phyloP scores from a whole-genome alignment of 768 basidiomycete species.

The Pulveroboletus sp. region DNA sequence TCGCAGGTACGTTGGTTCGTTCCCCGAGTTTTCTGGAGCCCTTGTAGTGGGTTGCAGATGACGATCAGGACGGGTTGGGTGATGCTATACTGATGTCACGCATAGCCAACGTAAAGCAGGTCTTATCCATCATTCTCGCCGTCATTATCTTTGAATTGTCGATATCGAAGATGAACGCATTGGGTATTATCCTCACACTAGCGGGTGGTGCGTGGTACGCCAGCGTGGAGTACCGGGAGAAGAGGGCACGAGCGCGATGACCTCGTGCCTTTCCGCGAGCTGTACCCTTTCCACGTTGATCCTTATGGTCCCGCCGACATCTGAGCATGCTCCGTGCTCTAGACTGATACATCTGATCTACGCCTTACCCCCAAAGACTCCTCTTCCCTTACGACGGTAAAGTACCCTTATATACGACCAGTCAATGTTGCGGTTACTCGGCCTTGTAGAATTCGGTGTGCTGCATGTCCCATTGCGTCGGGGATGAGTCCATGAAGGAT shows the following conservation, averaged over 20 bases:
- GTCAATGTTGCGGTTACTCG: neutral
- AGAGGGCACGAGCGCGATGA: constrained; percentile 23
- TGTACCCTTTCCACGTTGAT: neutral
- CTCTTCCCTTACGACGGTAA: neutral
- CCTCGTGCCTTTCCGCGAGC: neutral
- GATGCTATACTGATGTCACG: constrained; percentile 5
- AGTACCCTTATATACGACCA: constrained; percentile 2
- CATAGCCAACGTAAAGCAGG: constrained; percentile 87
- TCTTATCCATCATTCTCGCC: constrained; percentile 80
- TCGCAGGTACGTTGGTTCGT: constrained; percentile 56
- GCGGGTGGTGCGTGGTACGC: constrained; percentile 83
- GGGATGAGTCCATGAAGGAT: too few species aligned
- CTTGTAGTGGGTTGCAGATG: constrained; percentile 5
- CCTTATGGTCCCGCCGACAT: neutral
- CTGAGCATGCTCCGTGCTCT: neutral
- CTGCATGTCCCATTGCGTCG: too few species aligned
- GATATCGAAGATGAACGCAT: constrained; percentile 72
- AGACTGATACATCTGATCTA: neutral
- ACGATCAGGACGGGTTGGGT: neutral
- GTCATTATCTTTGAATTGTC: constrained; percentile 79
- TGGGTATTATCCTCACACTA: constrained; percentile 83
- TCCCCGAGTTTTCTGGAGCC: neutral
- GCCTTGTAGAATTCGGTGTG: neutral
- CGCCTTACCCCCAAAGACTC: neutral
- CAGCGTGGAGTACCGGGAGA: constrained; percentile 56